These are phyloP conservation scores for Arabis hirsuta DNA, from an alignment of 345 rosid species.

Conservation along the genomic window DNA sequence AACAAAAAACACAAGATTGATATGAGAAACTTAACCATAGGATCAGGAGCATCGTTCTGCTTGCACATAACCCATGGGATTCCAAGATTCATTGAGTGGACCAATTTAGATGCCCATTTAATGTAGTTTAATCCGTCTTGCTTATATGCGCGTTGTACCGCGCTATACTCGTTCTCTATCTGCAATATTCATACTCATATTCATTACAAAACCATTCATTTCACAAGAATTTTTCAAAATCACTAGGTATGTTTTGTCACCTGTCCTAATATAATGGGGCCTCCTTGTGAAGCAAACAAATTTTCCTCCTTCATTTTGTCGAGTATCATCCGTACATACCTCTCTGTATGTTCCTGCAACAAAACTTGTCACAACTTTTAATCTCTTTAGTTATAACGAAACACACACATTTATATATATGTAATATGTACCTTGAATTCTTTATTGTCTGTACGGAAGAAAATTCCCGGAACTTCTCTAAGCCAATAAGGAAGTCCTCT, in stretches of 20 bases:
- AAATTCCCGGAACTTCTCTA: slow-evolving; percentile 66
- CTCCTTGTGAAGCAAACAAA: slow-evolving; percentile 68
- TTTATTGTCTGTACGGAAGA: slow-evolving; percentile 69
- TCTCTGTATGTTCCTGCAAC: slow-evolving; percentile 62
- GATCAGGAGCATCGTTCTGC: slow-evolving; percentile 80
- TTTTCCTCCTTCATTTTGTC: slow-evolving; percentile 56
- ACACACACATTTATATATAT: slow-evolving; percentile 50
- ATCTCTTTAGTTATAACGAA: slow-evolving; percentile 1
- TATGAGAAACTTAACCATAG: slow-evolving; percentile 52
- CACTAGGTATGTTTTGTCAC: slow-evolving; percentile 28
- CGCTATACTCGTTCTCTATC: slow-evolving; percentile 84
- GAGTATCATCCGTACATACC: slow-evolving; percentile 52
- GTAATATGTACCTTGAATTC: slow-evolving; percentile 64
- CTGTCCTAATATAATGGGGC: slow-evolving; percentile 68
- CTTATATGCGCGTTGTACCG: slow-evolving; percentile 55
- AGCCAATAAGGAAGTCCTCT: slow-evolving; percentile 93
- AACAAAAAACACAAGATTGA: neutral
- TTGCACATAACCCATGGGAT: slow-evolving; percentile 93
- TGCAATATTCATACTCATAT: slow-evolving; percentile 30
- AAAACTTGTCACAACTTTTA: neutral
- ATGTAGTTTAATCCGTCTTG: slow-evolving; percentile 58
- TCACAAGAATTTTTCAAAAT: neutral
- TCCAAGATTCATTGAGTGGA: slow-evolving; percentile 64
- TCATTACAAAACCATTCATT: neutral
- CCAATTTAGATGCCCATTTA: slow-evolving; percentile 74